These are phyloP conservation scores for Theobroma cacao DNA, from an alignment of 345 rosid species.

Conservation along the genomic window DNA sequence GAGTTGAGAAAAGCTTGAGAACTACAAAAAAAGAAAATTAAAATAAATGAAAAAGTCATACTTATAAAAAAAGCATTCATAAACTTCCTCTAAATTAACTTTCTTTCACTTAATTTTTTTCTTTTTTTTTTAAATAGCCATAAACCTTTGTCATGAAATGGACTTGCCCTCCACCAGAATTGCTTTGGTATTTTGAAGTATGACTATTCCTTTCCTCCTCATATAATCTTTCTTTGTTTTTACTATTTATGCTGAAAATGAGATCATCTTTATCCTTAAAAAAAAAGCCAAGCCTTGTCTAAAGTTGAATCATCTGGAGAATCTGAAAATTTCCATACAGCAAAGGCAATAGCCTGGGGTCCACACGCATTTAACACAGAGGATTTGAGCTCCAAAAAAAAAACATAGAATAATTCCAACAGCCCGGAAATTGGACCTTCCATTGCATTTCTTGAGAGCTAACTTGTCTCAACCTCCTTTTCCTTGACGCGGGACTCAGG, in stretches of 20 bases:
- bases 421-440: background rate
- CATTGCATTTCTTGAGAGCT: background rate
- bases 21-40: no score
- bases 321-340: background rate
- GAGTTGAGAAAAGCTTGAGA: no score
- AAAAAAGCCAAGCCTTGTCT: background rate
- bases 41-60: no score
- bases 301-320: background rate
- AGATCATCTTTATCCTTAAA: background rate
- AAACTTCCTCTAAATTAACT: no score
- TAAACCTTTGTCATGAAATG: background rate
- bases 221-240: no score
- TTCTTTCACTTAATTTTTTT: no score
- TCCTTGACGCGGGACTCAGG: background rate
- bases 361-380: background rate
- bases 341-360: background rate
- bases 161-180: background rate
- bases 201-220: background rate
- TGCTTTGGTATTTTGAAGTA: background rate
- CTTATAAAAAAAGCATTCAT: no score
- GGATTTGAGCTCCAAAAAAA: background rate
- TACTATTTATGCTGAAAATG: background rate
- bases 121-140: no score
- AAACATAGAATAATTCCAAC: background rate
- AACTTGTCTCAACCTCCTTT: background rate